Conservation (phyloP, 768 basidiomycete genomes). For the Rhodosporidiobolus sp. region DNA sequence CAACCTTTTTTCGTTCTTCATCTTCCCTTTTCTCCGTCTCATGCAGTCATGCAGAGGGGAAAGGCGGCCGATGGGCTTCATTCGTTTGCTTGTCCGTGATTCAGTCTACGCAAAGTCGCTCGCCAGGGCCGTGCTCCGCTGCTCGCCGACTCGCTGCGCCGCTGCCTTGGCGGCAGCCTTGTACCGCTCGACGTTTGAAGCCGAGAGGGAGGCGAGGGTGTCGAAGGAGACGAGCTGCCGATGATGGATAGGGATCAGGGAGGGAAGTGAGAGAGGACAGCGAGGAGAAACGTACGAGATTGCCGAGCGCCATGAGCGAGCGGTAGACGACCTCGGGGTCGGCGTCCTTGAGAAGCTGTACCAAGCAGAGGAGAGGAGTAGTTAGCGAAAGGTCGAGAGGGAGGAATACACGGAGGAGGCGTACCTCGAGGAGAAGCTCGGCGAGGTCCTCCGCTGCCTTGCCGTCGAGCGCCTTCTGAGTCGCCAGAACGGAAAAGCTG, state of each 20-base stretch:
- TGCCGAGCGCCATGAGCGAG: conserved; percentile 48
- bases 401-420: not conserved
- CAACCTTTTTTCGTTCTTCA: no score
- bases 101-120: conserved; percentile 11
- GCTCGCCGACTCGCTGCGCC: conserved; percentile 19
- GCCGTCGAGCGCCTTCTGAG: conserved; percentile 34
- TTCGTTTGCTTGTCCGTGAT: no score
- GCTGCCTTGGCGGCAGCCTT: conserved; percentile 30
- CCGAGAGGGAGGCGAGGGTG: conserved; percentile 23
- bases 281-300: conserved; percentile 43
- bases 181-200: conserved; percentile 16
- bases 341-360: conserved; percentile 29
- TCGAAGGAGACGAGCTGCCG: conserved; percentile 33
- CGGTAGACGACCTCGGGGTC: conserved; percentile 49
- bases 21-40: no score
- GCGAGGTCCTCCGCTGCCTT: conserved; percentile 35
- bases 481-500: conserved; percentile 46
- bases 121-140: conserved; percentile 22
- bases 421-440: conserved; percentile 42
- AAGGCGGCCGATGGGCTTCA: no score
- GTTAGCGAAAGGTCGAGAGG: not conserved
- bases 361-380: not conserved
- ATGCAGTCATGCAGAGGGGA: no score
- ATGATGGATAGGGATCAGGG: not conserved
- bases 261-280: not conserved